Evolutionary conservation across 768 basidiomycete species (phyloP).

Genomic region (Gelatoporia subvermispora): DNA sequence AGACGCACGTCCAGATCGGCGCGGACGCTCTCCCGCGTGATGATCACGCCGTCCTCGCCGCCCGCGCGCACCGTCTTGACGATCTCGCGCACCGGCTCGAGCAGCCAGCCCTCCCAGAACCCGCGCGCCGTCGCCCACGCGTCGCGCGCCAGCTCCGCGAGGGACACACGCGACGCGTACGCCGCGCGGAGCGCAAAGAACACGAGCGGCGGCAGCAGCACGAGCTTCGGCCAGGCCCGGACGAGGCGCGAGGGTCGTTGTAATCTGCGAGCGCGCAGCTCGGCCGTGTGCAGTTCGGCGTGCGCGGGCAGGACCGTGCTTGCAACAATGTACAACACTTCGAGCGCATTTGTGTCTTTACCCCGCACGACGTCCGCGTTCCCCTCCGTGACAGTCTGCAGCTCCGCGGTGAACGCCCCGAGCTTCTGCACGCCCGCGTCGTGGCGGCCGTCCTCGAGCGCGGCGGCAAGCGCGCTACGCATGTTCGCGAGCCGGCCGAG

Average conservation of each 20-base stretch:
- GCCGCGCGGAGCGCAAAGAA: constrained; percentile 45
- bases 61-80: constrained; percentile 79
- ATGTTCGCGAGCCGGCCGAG: constrained; percentile 60
- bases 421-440: constrained; percentile 11
- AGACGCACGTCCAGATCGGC: constrained; percentile 75
- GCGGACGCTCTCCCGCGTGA: constrained; percentile 75
- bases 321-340: constrained; percentile 15
- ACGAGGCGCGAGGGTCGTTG: constrained; percentile 63
- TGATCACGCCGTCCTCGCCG: constrained; percentile 68
- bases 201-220: constrained; percentile 69
- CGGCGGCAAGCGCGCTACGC: constrained; percentile 39
- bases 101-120: constrained; percentile 78
- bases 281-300: constrained; percentile 8
- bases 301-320: constrained; percentile 10
- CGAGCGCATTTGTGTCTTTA: constrained; percentile 1
- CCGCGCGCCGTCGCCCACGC: constrained; percentile 60
- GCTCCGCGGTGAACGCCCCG: constrained; percentile 9
- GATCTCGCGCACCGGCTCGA: constrained; percentile 82
- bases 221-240: constrained; percentile 75
- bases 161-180: constrained; percentile 55
- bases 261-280: constrained; percentile 35
- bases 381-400: constrained; percentile 7
- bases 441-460: constrained; percentile 20
- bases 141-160: constrained; percentile 54
- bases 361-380: neutral